Evolutionary conservation across 768 basidiomycete species (phyloP).

Genomic region (Macrolepiota dolichaula): DNA sequence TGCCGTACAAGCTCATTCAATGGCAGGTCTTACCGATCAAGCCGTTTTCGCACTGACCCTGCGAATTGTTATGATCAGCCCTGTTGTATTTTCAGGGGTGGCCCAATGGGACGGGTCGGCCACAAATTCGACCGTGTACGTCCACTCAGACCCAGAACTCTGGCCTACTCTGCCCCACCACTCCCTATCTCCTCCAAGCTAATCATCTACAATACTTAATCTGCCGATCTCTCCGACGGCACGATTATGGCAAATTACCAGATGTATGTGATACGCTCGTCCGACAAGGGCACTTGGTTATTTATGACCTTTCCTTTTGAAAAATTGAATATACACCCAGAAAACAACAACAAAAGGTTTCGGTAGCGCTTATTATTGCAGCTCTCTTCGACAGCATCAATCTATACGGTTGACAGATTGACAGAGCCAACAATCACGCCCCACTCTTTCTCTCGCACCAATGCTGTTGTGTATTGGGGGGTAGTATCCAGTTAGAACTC

Average conservation of each 20-base stretch:
- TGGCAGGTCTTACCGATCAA: neutral
- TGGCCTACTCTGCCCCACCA: neutral
- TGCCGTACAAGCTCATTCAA: neutral
- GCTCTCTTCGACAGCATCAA: neutral
- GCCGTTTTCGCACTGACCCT: neutral
- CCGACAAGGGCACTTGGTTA: neutral
- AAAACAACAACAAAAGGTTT: neutral
- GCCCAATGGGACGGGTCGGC: neutral
- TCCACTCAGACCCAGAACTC: neutral
- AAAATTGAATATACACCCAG: neutral
- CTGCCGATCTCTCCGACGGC: neutral
- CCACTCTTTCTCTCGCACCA: neutral
- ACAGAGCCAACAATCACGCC: neutral
- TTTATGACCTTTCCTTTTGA: neutral
- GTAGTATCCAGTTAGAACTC: too few species aligned
- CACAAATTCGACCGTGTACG: constrained; percentile 1
- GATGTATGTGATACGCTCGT: neutral
- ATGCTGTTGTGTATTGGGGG: neutral
- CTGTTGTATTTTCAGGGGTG: neutral
- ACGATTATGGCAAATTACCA: constrained; percentile 2
- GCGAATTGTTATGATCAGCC: neutral
- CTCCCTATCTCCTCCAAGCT: neutral
- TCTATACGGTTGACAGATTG: neutral
- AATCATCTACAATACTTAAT: neutral
- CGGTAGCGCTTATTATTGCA: neutral